These are phyloP conservation scores for Fusarium acutatum DNA, from an alignment of 2,329 filamentous ascomycete species.

Conservation along the genomic window DNA sequence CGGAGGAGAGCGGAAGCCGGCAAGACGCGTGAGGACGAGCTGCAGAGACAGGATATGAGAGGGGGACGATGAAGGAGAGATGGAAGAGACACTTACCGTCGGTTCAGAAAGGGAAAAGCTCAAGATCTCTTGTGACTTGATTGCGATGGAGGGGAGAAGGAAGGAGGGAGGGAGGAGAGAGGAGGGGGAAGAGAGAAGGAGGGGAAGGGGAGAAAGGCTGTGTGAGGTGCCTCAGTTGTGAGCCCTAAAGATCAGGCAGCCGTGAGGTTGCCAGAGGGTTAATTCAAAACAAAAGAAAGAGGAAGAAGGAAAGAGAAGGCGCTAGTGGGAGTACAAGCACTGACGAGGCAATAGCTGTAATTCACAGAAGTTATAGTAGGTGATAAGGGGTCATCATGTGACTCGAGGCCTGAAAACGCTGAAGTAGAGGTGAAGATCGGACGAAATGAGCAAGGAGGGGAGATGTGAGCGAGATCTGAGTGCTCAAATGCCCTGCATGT, in stretches of 20 bases:
- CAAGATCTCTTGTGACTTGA: neutral
- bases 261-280: too few species aligned
- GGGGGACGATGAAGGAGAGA: neutral
- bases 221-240: neutral
- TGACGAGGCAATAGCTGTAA: neutral
- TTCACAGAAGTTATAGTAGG: neutral
- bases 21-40: neutral
- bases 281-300: neutral
- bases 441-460: fast-evolving
- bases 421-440: neutral
- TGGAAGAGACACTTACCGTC: neutral
- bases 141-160: neutral
- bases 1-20: neutral
- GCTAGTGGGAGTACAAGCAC: neutral
- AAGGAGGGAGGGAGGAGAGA: neutral
- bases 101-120: neutral
- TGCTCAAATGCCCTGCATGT: neutral
- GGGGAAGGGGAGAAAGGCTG: too few species aligned
- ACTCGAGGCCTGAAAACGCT: too few species aligned
- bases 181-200: neutral
- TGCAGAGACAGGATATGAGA: neutral
- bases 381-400: neutral
- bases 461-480: fast-evolving
- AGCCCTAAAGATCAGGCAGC: neutral
- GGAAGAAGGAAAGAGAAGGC: neutral